Base-by-base conservation (phyloP, 345 rosid species). In the Gynandropsis gynandra region DNA sequence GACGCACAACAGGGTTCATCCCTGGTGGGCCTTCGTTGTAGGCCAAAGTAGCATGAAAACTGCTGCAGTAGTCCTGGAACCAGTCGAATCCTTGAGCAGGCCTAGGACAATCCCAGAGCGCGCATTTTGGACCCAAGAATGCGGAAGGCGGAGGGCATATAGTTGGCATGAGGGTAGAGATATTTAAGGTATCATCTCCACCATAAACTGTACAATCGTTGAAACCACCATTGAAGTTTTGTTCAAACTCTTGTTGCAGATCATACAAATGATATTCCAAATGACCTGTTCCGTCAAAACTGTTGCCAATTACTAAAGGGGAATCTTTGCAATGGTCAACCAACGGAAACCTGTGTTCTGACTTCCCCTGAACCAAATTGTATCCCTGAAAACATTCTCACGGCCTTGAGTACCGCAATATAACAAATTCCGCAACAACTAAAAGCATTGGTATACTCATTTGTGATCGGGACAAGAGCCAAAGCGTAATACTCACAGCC, bases 71-170 rank as follows among this genome's bases (percentile, higher is more conserved):
- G 60, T 88, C 88, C 67, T 71, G 90, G 68, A 58, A 85, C 95
- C 94, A 81, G 40, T 76, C 95, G 47, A 76, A 64, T 17, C 87
- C 95, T 70, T 80, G 97, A 62, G 89, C 85, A 47, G 99, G 99
- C 65, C 98, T 74, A 14, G 97, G 86, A 47, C 98, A 92, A 69
- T 92, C 99, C 99, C 97, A 93, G 66, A 93, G 97, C 1, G 97
- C 85, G 69, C 99, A 93, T 67, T 81, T 93, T 10, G 99, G 97
- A 39, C 99, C 97, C 56, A 93, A 63, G 74, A 85, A 93, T 29
- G 99, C 99, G 54, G 97, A 78, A 11, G 95, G 89, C 10, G 95
- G 95, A 37, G 77, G 97, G 49, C 76, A 85, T 38, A 82, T 71
- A 36, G 80, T 74, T 38, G 87, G 86, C 21, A 84, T 64, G 61